These are phyloP conservation scores for Melaleuca quinquenervia DNA, from an alignment of 345 rosid genomes.

Conservation along the genomic window DNA sequence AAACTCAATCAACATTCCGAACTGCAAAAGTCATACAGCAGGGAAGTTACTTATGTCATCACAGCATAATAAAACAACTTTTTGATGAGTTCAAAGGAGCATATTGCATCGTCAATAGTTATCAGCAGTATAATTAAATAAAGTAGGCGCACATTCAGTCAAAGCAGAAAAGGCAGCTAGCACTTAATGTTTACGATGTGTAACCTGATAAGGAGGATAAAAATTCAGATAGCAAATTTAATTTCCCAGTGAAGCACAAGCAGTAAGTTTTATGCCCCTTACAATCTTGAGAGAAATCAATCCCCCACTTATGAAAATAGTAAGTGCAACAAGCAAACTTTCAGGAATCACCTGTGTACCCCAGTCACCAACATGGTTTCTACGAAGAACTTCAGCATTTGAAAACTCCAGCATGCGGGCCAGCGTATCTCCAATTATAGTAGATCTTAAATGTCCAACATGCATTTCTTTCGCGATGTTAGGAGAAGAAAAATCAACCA, in stretches of 20 bases:
- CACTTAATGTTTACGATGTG: not conserved
- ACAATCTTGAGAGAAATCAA: not conserved
- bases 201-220: not conserved
- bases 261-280: not conserved
- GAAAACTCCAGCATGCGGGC: slow-evolving; percentile 95
- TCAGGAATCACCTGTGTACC: slow-evolving; percentile 75
- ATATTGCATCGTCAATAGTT: not conserved
- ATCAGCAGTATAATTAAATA: not conserved
- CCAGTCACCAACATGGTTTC: slow-evolving; percentile 99
- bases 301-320: not conserved
- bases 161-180: not conserved
- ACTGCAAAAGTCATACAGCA: slow-evolving; percentile 30
- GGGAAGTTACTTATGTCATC: not conserved
- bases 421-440: slow-evolving; percentile 90
- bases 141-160: not conserved
- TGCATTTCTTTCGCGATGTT: slow-evolving; percentile 99
- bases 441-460: slow-evolving; percentile 95
- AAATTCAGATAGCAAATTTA: not conserved
- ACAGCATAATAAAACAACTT: not conserved
- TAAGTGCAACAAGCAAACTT: not conserved
- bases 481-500: slow-evolving; percentile 98
- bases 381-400: slow-evolving; percentile 75
- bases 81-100: not conserved
- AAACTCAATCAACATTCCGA: slow-evolving; percentile 93
- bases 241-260: not conserved